Evolutionary conservation across 768 basidiomycete genomes (phyloP).

Genomic region (Panaeolus papilionaceus): DNA sequence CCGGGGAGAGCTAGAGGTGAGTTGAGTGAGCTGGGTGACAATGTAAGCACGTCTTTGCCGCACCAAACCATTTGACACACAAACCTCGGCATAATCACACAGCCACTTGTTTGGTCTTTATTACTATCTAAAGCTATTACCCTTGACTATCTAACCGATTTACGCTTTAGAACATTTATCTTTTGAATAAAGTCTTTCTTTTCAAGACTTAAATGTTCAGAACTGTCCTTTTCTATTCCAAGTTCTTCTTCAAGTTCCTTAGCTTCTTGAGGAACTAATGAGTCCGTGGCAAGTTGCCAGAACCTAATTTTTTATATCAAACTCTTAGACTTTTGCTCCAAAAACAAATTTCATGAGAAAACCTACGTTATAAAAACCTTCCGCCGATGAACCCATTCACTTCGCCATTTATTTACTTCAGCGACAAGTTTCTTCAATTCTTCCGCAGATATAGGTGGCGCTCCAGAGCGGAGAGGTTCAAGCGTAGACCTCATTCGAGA

Average conservation of each 20-base stretch:
- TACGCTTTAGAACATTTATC: slow-evolving; percentile 8
- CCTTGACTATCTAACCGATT: not conserved
- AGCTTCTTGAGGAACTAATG: slow-evolving; percentile 70
- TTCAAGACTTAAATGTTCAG: slow-evolving; percentile 74
- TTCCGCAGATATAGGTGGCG: slow-evolving; percentile 69
- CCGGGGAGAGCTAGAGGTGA: slow-evolving; percentile 13
- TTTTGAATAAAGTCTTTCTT: slow-evolving; percentile 59
- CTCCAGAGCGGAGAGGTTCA: slow-evolving; percentile 69
- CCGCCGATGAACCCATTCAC: slow-evolving; percentile 79
- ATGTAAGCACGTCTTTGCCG: slow-evolving; percentile 6
- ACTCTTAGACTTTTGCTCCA: slow-evolving; percentile 19
- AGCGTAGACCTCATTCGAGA: slow-evolving; percentile 55
- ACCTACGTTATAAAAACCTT: slow-evolving; percentile 81
- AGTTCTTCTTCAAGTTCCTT: slow-evolving; percentile 74
- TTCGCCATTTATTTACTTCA: slow-evolving; percentile 83
- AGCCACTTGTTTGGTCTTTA: slow-evolving; percentile 24
- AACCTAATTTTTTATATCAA: slow-evolving; percentile 53
- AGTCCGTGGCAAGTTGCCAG: slow-evolving; percentile 75
- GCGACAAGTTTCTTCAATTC: slow-evolving; percentile 72
- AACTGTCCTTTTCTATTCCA: slow-evolving; percentile 79
- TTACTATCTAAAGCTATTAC: slow-evolving; percentile 15
- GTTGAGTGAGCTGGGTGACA: not conserved
- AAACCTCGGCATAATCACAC: slow-evolving; percentile 18
- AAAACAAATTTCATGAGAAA: slow-evolving; percentile 15
- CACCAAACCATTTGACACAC: not conserved